Evolutionary conservation across 371 early-diverging fungal species (phyloP), one percentile per base, ranked within the genome.

Genomic region (Rhizopus stolonifer): DNA sequence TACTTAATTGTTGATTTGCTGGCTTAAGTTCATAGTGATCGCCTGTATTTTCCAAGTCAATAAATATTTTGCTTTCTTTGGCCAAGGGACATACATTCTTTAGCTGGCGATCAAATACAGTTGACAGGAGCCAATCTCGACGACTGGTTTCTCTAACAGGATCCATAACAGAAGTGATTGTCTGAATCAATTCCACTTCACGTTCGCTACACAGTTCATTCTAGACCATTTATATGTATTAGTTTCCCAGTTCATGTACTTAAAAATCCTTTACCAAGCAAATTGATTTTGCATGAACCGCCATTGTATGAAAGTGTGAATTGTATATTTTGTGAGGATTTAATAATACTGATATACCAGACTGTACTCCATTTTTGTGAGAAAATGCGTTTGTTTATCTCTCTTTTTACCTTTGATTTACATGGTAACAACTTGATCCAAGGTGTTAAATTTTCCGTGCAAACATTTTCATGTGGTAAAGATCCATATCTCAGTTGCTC

Each of bases 371-470:
- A n/a, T n/a, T n/a, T n/a, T n/a, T n/a, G n/a, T n/a, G n/a, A n/a
- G n/a, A 19, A 34, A 46, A 57, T 49, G n/a, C 7, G 33, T 55
- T n/a, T 46, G 17, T 33, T 21, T 19, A 1, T 5, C 17, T 33
- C 11, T n/a, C n/a, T 32, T 17, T 38, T 46, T 70, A 82, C 87
- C 70, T 90, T 90, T 17, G 89, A 67, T 71, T 91, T 89, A 63
- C 99, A 98, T 1, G 99, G 99, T 34, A 98, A 69, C 45, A 94
- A 73, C 64, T 97, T 97, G 55, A 90, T 80, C 93, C 94, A 97
- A 8, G 98, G 97, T 3, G 97, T 96, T 64, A 98, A 72, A 67
- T 98, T 98, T 62, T 97, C 99, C 2, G 98, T 98, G 64, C 99
- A 98, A 0, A 94, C 91, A 58, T 85, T 88, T 64, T 98, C 99